A percentile compares a stretch with the other conserved stretches of the same genome.
phyloP scores from a whole-genome alignment of 1,284 basidiomycete species.

The Puccinia hordei region DNA sequence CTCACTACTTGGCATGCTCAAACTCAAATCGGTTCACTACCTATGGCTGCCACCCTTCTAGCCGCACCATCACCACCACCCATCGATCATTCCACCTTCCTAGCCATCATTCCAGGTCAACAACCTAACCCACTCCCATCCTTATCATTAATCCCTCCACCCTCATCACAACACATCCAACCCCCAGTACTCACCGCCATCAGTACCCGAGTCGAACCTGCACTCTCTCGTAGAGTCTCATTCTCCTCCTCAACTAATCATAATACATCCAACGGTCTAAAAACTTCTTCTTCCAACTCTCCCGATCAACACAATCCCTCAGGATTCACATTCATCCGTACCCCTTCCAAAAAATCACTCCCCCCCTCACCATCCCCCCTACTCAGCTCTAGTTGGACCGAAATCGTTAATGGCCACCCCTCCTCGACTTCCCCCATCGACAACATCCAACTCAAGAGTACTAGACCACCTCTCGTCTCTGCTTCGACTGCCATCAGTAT shows the following conservation, averaged over 20 bases:
- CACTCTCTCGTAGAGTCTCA: not conserved
- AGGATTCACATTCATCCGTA: conserved; percentile 12
- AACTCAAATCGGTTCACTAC: not conserved
- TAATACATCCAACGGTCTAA: not conserved
- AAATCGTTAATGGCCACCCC: not conserved
- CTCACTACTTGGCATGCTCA: conserved; percentile 19
- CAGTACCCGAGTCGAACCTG: not conserved
- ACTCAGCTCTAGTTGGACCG: not conserved
- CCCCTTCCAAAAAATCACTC: not conserved
- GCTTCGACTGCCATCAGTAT: not conserved
- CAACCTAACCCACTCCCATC: not conserved
- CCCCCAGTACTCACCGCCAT: not conserved
- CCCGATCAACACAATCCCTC: not conserved
- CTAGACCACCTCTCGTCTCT: not conserved
- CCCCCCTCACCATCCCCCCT: not conserved
- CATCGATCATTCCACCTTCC: conserved; percentile 13
- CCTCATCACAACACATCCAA: not conserved
- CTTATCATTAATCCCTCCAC: not conserved
- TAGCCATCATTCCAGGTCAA: conserved; percentile 16
- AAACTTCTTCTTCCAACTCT: not conserved
- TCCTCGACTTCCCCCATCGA: not conserved
- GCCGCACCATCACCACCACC: not conserved
- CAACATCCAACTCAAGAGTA: not conserved
- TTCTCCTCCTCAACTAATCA: not conserved
- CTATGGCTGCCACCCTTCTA: not conserved